A percentile compares a stretch with the other conserved stretches of the same genome.
These are phyloP conservation scores for Pleurozium schreberi DNA, from an alignment of 225 moss, liverwort and hornwort species.

Conservation along the genomic window DNA sequence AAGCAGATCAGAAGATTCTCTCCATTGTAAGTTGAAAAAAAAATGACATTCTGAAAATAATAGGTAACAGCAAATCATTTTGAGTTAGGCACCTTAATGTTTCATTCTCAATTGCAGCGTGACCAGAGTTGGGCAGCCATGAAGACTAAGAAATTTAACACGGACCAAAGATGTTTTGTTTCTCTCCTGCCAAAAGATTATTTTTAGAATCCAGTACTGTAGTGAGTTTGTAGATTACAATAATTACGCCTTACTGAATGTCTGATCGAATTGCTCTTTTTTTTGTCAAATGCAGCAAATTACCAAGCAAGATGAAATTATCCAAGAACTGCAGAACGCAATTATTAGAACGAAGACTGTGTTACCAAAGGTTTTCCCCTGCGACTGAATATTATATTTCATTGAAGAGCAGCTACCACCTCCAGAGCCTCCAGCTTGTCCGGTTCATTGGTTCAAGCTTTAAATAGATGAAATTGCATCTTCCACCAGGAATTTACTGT, in stretches of 20 bases:
- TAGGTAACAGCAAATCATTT: neutral
- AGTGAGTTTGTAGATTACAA: neutral
- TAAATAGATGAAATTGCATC: neutral
- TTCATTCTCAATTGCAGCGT: neutral
- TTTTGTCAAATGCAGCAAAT: constrained; percentile 19
- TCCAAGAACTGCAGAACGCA: constrained; percentile 22
- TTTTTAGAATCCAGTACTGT: neutral
- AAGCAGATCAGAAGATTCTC: constrained; percentile 34
- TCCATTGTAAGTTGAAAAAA: constrained; percentile 10
- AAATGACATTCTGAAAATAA: neutral
- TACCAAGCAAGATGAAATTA: constrained; percentile 25
- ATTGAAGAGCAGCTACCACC: no score
- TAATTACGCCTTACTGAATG: neutral
- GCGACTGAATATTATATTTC: constrained; percentile 6
- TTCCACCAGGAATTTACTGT: no score
- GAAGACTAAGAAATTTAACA: neutral
- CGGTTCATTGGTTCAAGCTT: neutral
- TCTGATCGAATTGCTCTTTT: neutral
- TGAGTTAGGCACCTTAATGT: neutral
- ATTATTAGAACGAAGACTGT: constrained; percentile 25
- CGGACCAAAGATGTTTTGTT: neutral
- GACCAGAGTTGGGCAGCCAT: neutral
- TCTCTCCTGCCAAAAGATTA: neutral
- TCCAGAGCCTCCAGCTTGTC: neutral
- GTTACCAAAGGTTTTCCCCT: constrained; percentile 22